Base-by-base conservation (phyloP, 768 basidiomycete genomes). In the Clitopilus hobsonii region DNA sequence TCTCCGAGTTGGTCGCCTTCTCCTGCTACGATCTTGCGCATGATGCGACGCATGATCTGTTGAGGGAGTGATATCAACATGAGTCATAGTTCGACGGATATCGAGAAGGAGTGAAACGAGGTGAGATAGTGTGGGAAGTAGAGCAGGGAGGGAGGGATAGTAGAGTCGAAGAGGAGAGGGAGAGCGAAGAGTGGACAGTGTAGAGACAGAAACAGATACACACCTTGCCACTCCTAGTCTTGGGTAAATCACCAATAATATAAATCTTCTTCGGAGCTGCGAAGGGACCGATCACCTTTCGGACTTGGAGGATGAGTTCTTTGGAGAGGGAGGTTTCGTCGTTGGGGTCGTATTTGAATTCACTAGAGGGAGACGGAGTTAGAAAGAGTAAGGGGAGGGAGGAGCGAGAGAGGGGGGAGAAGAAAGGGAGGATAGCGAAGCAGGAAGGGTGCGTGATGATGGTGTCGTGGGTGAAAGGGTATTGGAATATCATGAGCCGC, bases 261-360 rank as follows among this genome's bases (percentile, higher is more conserved):
- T 79, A 86, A 61, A 96, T 84, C 74, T 88, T 91, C 83, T 98
- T 98, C 24, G 96, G 96, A 14, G 94, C 88, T 1, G 96, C 96
- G 71, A 99, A 98, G 2, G 97, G 95, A 3, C 96, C 97, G 57
- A 99, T 99, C 41, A 91, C 90, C 75, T 98, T 98, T 65, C 97
- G 86, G 18, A 98, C 95, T 74, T 98, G 95, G 27, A 98, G 83
- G 25, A 88, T 80, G 57, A 99, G 84, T 73, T 98, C 96, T 72
- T 97, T 98, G 52, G 74, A 59, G 28, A 98, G 81, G 0, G 70
- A 77, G 0, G 77, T 61, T 71, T 97, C 93, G 56, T 95, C 77
- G 41, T 76, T 74, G 2, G 76, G 67, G 67, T 93, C 85, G 65
- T 85, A 87, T 29, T 80, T 71, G 74, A 96, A 98, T 66, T 97